Conservation (phyloP, 768 basidiomycete genomes). For the Rhodotorula taiwanensis region DNA sequence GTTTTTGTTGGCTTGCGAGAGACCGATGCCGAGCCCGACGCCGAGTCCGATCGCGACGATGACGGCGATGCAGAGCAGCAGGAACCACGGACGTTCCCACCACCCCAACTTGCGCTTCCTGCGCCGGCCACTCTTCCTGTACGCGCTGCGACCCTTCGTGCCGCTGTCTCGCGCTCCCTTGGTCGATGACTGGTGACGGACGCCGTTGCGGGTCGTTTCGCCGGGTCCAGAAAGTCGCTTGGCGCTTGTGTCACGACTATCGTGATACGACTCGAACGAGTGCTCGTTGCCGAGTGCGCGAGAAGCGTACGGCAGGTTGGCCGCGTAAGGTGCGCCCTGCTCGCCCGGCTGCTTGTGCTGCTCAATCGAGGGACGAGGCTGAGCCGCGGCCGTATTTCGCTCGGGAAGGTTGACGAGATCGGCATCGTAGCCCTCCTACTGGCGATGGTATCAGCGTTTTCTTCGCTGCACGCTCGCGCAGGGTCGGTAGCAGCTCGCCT, state of each 20-base stretch:
- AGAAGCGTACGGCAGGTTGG: slow-evolving; percentile 17
- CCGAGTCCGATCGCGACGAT: slow-evolving; percentile 14
- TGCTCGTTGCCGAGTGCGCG: not conserved
- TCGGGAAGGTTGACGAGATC: slow-evolving; percentile 12
- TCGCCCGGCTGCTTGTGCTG: not conserved
- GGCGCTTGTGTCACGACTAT: not conserved
- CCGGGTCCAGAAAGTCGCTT: not conserved
- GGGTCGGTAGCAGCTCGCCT: not conserved
- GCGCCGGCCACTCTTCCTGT: not conserved
- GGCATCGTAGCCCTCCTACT: slow-evolving; percentile 23
- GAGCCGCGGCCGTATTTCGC: slow-evolving; percentile 19
- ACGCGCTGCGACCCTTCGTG: too few species aligned
- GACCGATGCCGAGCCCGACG: slow-evolving; percentile 24
- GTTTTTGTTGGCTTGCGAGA: slow-evolving; percentile 7
- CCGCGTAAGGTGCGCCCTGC: not conserved
- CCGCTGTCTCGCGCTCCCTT: too few species aligned
- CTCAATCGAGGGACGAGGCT: too few species aligned
- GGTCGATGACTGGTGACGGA: slow-evolving; percentile 2
- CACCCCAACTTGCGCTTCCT: slow-evolving; percentile 12
- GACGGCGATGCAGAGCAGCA: not conserved
- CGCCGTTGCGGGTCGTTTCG: not conserved
- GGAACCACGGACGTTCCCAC: slow-evolving; percentile 9
- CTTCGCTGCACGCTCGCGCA: rapidly evolving
- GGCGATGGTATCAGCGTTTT: not conserved
- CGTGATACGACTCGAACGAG: not conserved